A percentile compares a stretch with the other conserved stretches of the same genome.
Evolutionary conservation across 1,139 yeast genomes (phyloP).

Genomic region (Kodamaea sp.): DNA sequence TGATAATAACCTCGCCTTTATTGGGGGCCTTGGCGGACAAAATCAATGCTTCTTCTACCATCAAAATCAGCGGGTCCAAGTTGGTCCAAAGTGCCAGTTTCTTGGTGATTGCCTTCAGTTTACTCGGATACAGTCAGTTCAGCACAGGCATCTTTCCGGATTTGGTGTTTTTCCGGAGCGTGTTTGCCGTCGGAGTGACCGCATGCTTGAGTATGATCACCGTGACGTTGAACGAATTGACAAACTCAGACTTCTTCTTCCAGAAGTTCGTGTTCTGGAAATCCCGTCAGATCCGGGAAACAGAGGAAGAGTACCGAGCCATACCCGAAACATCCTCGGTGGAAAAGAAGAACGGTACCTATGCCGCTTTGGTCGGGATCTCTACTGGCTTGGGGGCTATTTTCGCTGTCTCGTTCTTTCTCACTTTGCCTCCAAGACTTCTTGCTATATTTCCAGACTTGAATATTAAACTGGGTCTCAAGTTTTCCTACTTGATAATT

Average conservation of each 20-base stretch:
- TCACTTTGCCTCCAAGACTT: constrained; percentile 50
- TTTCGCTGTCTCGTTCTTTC: constrained; percentile 50
- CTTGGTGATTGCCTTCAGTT: constrained; percentile 44
- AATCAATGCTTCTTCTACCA: constrained; percentile 23
- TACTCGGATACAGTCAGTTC: constrained; percentile 49
- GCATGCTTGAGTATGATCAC: constrained; percentile 55
- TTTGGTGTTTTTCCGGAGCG: constrained; percentile 49
- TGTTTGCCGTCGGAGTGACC: constrained; percentile 61
- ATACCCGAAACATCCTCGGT: not conserved
- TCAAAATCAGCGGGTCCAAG: constrained; percentile 48
- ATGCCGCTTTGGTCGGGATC: constrained; percentile 62
- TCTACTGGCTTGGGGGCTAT: constrained; percentile 71
- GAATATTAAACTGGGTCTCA: constrained; percentile 42
- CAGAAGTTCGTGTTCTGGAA: constrained; percentile 7
- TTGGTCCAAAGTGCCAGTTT: constrained; percentile 53
- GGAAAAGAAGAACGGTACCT: constrained; percentile 47
- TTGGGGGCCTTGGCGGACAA: constrained; percentile 66
- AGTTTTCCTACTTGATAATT: constrained; percentile 50
- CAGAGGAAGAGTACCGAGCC: not conserved
- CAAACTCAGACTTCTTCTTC: constrained; percentile 45
- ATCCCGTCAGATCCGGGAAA: constrained; percentile 11
- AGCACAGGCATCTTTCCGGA: constrained; percentile 40
- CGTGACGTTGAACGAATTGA: constrained; percentile 54
- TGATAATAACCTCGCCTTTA: constrained; percentile 59
- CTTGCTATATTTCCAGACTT: constrained; percentile 29